A percentile compares a stretch with the other conserved stretches of the same genome.
phyloP scores from a whole-genome alignment of 106 monocot species.

The Dendrobium chrysotoxum region DNA sequence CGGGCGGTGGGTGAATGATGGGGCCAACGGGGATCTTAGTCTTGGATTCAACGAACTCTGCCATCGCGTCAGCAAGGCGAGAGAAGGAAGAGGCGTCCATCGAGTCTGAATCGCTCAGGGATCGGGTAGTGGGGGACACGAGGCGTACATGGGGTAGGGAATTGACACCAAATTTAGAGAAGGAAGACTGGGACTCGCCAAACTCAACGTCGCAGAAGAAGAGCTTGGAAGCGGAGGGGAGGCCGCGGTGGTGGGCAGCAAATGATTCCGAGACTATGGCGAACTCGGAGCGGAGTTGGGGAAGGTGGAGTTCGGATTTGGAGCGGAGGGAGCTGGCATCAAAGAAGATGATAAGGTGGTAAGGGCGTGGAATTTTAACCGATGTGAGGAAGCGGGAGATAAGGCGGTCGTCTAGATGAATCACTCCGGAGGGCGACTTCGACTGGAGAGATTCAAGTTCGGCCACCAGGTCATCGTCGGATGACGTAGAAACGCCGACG shows the following conservation, averaged over 20 bases:
- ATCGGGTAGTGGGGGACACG: conserved; percentile 27
- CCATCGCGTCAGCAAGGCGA: conserved; percentile 79
- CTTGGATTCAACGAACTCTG: conserved; percentile 66
- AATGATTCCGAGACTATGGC: conserved; percentile 59
- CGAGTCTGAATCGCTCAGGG: conserved; percentile 39
- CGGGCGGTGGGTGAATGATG: conserved; percentile 63
- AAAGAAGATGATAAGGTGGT: conserved; percentile 87
- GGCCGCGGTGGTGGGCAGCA: conserved; percentile 21
- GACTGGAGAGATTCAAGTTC: conserved; percentile 60
- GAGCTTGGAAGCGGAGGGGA: conserved; percentile 24
- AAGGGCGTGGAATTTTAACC: conserved; percentile 46
- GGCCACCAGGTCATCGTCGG: conserved; percentile 43
- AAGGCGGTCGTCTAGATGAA: conserved; percentile 61
- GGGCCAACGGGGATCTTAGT: conserved; percentile 56
- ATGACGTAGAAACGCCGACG: background rate
- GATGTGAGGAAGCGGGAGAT: conserved; percentile 68
- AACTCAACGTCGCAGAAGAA: conserved; percentile 98
- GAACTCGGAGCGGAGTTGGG: conserved; percentile 76
- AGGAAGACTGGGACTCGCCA: conserved; percentile 66
- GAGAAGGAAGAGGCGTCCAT: conserved; percentile 69
- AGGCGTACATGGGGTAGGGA: conserved; percentile 81
- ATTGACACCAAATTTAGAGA: conserved; percentile 66
- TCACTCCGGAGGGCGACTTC: conserved; percentile 66
- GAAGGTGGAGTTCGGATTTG: conserved; percentile 84
- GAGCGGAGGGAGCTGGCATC: conserved; percentile 69